Evolutionary conservation across 202 grass and related monocot genomes (phyloP).

Genomic region (Elaeis oleifera): DNA sequence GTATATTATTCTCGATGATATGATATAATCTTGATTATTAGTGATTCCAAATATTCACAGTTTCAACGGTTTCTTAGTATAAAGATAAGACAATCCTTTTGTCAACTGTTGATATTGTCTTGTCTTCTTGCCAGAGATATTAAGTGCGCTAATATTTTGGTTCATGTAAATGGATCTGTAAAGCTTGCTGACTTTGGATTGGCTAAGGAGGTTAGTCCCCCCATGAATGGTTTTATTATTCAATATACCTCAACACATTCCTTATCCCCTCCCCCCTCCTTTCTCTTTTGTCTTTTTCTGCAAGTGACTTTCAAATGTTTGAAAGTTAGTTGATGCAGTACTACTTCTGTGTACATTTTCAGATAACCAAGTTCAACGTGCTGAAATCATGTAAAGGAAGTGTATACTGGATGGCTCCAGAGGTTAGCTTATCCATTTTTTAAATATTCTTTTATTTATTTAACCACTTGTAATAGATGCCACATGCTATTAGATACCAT

Average conservation of each 20-base stretch:
- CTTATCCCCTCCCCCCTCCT: constrained; percentile 6
- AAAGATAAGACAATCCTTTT: too few species aligned
- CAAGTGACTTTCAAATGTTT: constrained; percentile 13
- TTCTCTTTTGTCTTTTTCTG: constrained; percentile 2
- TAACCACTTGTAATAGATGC: too few species aligned
- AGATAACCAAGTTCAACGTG: constrained; percentile 87
- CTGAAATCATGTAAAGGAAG: constrained; percentile 98
- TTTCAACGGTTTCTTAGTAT: too few species aligned
- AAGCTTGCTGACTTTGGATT: constrained; percentile 99
- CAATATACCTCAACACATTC: too few species aligned
- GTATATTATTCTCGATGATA: too few species aligned
- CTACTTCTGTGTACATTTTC: constrained; percentile 31
- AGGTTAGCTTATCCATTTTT: constrained; percentile 35
- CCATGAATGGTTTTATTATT: too few species aligned
- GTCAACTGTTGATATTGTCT: constrained; percentile 4
- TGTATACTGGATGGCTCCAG: constrained; percentile 99
- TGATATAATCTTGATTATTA: too few species aligned
- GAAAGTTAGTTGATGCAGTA: constrained; percentile 11
- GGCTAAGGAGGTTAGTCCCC: constrained; percentile 74
- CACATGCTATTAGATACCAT: neutral
- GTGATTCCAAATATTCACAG: too few species aligned
- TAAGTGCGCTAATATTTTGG: constrained; percentile 96
- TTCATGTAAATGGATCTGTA: constrained; percentile 95
- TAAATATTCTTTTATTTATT: neutral
- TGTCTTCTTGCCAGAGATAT: constrained; percentile 71